These are phyloP conservation scores for Galeopsis tetrahit DNA, from an alignment of 257 asterid genomes.

Conservation along the genomic window DNA sequence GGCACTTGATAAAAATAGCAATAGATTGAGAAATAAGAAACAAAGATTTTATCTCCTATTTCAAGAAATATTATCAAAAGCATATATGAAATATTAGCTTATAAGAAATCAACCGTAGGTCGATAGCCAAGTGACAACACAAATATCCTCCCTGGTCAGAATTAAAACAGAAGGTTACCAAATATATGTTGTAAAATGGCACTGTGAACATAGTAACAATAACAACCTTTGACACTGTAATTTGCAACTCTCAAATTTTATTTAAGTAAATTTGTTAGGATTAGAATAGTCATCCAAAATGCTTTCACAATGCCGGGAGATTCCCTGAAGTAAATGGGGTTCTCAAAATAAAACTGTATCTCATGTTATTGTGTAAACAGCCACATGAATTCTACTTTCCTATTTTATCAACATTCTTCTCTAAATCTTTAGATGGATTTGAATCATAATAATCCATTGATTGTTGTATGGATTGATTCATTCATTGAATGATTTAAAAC, in stretches of 20 bases:
- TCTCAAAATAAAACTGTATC: neutral
- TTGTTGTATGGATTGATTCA: neutral
- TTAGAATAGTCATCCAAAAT: slow-evolving; percentile 7
- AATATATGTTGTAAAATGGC: neutral
- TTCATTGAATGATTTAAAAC: too few relatives aligned
- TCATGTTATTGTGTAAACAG: slow-evolving; percentile 5
- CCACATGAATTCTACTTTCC: slow-evolving; percentile 5
- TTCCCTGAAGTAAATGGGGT: neutral
- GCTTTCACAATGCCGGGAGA: neutral
- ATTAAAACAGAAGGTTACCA: neutral
- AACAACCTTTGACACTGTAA: neutral
- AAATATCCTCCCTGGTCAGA: slow-evolving; percentile 16
- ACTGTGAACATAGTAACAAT: neutral
- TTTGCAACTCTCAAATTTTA: slow-evolving; percentile 4
- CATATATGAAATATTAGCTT: neutral
- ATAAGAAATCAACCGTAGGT: slow-evolving; percentile 11
- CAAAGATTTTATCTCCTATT: slow-evolving; percentile 10
- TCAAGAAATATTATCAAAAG: neutral
- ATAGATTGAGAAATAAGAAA: neutral
- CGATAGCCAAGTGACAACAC: neutral
- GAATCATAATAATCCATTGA: neutral
- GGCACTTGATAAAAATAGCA: slow-evolving; percentile 2
- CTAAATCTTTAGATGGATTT: neutral
- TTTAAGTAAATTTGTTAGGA: neutral
- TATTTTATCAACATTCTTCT: slow-evolving; percentile 1